phyloP scores from a whole-genome alignment of 2,329 filamentous ascomycete genomes.

The Aspergillus pseudonomiae region DNA sequence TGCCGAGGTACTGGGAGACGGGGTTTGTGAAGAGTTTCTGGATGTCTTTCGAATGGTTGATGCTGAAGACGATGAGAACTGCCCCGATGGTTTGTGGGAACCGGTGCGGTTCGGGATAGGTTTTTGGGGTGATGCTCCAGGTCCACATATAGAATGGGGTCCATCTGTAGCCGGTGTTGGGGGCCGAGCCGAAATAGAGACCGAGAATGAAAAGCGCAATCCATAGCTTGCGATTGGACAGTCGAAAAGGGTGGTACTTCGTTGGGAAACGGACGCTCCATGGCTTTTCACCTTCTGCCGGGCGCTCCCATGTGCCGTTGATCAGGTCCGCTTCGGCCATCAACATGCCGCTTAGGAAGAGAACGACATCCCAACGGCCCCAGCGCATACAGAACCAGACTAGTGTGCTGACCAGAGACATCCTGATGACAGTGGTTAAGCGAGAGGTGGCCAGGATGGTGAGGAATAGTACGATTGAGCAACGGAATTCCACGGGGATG shows the following conservation, averaged over 20 bases:
- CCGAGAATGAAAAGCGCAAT: constrained; percentile 41
- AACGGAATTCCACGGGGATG: constrained; percentile 50
- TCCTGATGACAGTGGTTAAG: constrained; percentile 35
- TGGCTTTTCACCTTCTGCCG: constrained; percentile 20
- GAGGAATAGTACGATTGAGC: constrained; percentile 48
- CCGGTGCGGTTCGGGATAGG: constrained; percentile 47
- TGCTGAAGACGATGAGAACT: constrained; percentile 45
- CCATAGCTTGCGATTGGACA: constrained; percentile 39
- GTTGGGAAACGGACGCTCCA: constrained; percentile 21
- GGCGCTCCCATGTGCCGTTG: constrained; percentile 38
- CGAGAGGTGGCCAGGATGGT: constrained; percentile 45
- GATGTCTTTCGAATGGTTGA: constrained; percentile 44
- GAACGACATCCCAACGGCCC: constrained; percentile 48
- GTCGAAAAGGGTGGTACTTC: constrained; percentile 17
- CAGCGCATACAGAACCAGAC: constrained; percentile 46
- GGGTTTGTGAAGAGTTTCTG: constrained; percentile 46
- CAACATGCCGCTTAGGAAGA: constrained; percentile 47
- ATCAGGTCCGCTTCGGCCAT: constrained; percentile 49
- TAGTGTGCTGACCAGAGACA: constrained; percentile 36
- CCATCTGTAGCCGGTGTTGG: constrained; percentile 42
- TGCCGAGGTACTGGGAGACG: constrained; percentile 50
- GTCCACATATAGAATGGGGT: constrained; percentile 49
- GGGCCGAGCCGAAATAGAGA: constrained; percentile 47
- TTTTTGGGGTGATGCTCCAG: constrained; percentile 41
- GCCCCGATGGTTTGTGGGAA: constrained; percentile 50